phyloP scores from a whole-genome alignment of 441 rosid species.

The Jatropha podagrica region DNA sequence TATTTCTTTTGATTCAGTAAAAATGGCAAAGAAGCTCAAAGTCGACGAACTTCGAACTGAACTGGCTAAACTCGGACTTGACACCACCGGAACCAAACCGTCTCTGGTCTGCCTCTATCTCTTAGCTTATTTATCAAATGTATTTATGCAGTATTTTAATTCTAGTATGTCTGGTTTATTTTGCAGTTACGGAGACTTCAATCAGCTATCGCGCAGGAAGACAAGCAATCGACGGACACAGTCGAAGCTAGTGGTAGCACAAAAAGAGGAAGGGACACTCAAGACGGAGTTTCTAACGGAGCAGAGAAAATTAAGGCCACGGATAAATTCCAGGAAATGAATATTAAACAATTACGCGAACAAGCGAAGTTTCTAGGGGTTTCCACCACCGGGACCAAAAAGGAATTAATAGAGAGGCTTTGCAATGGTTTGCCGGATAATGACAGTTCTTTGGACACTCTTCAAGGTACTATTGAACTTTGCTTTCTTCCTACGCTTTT shows the following conservation, averaged over 20 bases:
- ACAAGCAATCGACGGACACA: constrained; percentile 18
- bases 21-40: constrained; percentile 53
- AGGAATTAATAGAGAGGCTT: constrained; percentile 55
- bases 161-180: neutral
- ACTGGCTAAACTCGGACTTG: constrained; percentile 62
- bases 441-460: constrained; percentile 17
- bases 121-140: neutral
- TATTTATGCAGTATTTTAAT: neutral
- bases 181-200: constrained; percentile 59
- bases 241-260: constrained; percentile 19
- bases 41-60: constrained; percentile 64
- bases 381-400: constrained; percentile 55
- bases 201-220: constrained; percentile 46
- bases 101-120: constrained; percentile 37
- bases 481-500: neutral
- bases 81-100: constrained; percentile 50
- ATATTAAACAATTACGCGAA: constrained; percentile 60
- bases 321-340: constrained; percentile 49
- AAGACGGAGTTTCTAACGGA: constrained; percentile 29
- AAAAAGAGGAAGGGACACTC: constrained; percentile 44
- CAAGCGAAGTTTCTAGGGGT: constrained; percentile 55
- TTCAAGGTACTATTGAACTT: constrained; percentile 31
- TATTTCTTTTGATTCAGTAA: neutral
- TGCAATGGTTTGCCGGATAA: constrained; percentile 31
- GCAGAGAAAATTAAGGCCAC: constrained; percentile 42